Evolutionary conservation across 345 rosid species (phyloP), one percentile per base, ranked within the genome.

Genomic region (Hibiscus syriacus): DNA sequence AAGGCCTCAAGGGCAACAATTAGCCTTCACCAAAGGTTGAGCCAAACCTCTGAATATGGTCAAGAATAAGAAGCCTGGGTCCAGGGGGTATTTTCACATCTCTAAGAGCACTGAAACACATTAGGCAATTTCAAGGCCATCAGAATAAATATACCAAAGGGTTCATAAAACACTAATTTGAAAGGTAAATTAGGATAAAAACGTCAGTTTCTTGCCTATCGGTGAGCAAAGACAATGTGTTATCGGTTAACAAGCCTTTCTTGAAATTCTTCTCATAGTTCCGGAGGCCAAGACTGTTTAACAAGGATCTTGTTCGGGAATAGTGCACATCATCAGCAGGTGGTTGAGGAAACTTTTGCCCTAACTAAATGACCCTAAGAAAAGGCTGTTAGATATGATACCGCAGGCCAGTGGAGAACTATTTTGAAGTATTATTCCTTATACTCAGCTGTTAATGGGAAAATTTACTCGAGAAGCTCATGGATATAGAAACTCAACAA

Each of bases 21-120:
- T 41, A 20, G 6, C 10, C 30, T 6, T 16, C 3, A 6, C 6
- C 23, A 46, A 70, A 39, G 41, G 52, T 57, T 62, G 66, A 68
- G 54, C 39, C 75, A 61, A 53, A 89, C 97, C 96, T 91, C 77
- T 86, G 84, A 54, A 86, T 78, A 67, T 84, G 93, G 68, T 94
- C 92, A 6, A 91, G 92, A 62, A 94, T 94, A 67, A 91, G 89
- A n/a, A 94, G 90, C 76, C 97, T 85, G 29, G 99, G 99, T 67
- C 99, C 98, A 5, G 98, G 98, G 10, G 98, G 99, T 77, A 94
- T 91, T 68, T 73, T 84, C 66, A 82, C 98, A 56, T 94, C 99
- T 82, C 82, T 84, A 65, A 94, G 85, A 19, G 99, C 99, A 79
- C 98, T 94, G 85, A 29, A 80, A 71, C 56, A 59, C 29, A 54